These are phyloP conservation scores for Pisolithus marmoratus DNA, from an alignment of 768 basidiomycete genomes.

Conservation along the genomic window DNA sequence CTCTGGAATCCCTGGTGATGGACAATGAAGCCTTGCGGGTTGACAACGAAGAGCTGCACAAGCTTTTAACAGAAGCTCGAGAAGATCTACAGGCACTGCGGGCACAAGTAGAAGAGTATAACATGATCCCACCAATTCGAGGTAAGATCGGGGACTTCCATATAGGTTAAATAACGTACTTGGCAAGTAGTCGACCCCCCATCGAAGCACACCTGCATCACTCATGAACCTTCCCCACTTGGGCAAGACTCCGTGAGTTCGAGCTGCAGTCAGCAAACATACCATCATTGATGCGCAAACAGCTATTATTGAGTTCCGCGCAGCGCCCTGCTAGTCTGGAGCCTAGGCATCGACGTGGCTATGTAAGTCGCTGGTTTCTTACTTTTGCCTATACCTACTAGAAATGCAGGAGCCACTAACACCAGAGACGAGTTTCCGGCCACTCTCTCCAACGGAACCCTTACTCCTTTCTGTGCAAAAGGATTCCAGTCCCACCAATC, in stretches of 20 bases:
- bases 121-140: constrained; percentile 43
- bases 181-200: constrained; percentile 24
- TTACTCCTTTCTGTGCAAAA: constrained; percentile 20
- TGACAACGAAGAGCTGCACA: constrained; percentile 76
- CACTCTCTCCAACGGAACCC: constrained; percentile 39
- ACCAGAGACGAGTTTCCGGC: constrained; percentile 37
- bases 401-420: constrained; percentile 39
- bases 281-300: constrained; percentile 20
- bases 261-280: constrained; percentile 22
- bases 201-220: constrained; percentile 36
- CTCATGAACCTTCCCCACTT: constrained; percentile 40
- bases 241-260: constrained; percentile 41
- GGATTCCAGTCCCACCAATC: constrained; percentile 20
- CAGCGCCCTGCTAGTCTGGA: constrained; percentile 34
- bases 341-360: constrained; percentile 21
- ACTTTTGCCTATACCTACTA: constrained; percentile 6
- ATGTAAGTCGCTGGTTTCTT: constrained; percentile 25
- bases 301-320: constrained; percentile 16
- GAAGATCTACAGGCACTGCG: constrained; percentile 68
- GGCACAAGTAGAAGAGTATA: constrained; percentile 71
- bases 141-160: constrained; percentile 25
- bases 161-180: not conserved
- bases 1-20: constrained; percentile 79
- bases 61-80: constrained; percentile 64
- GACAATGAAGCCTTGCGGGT: constrained; percentile 80